Base-by-base conservation (phyloP, 257 asterid genomes). In the Euphrasia confusa region DNA sequence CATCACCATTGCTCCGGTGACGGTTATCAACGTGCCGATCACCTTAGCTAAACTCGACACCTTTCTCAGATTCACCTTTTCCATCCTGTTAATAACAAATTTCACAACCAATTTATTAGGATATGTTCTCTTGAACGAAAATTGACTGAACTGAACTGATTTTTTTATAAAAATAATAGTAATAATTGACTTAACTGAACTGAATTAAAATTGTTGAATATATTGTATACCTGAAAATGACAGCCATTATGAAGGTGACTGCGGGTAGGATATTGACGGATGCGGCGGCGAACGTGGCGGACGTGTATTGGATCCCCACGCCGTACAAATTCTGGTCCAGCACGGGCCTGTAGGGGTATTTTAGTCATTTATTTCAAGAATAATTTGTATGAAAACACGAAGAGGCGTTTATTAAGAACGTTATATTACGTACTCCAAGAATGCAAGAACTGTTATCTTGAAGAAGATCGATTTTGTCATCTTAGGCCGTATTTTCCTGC, bases 251-350 rank as follows among this genome's bases (percentile, higher is more conserved):
- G 75, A 92, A 92, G 69, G 99, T 92, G 66, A 89, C 56, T 67
- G 99, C 99, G 0, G 99, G 99, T 21, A 92, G 95, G 58, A 89
- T 72, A 67, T 92, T 92, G 12, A 80, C 86, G 15, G 79, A 72
- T n/a, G 95, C 99, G 0, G 99, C 81, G 48, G 97, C 94, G 64
- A 86, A 92, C 48, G 95, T 83, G 3, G 99, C 97, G 7, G 99
- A 89, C 1, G 99, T 89, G 18, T 77, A 81, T 71, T 89, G 84
- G 71, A 92, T 71, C 63, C 94, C 97, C 10, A 89, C 77, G 49
- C 75, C 81, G 80, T 89, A 92, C 61, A 92, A 71, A 63, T 92
- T 92, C 65, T 92, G 99, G 76, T 92, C 99, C 57, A 92, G 56
- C 73, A 89, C 99, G 0, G 99, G 99, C 77, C 99, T 92, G 71